Evolutionary conservation across 768 basidiomycete genomes (phyloP).

Genomic region (Xerocomellus intermedius): DNA sequence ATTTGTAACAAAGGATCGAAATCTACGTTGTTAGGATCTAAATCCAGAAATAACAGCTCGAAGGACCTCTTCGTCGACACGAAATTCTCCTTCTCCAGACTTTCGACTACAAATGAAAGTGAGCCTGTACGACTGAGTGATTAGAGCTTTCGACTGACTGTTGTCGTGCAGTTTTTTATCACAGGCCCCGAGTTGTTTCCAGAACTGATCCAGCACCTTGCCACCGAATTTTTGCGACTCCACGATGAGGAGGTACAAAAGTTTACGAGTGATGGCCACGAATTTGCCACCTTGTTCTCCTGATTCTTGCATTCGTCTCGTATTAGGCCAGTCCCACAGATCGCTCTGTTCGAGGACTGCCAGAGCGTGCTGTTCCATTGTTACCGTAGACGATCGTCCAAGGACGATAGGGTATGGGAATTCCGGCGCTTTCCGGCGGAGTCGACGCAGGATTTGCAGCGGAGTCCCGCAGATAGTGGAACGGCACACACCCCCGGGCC

Average conservation of each 20-base stretch:
- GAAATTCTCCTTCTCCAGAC: neutral
- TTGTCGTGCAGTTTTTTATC: neutral
- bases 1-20: neutral
- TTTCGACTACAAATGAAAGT: neutral
- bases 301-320: neutral
- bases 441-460: too few species aligned
- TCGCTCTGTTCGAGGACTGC: neutral
- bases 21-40: neutral
- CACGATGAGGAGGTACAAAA: neutral
- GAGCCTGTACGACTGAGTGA: neutral
- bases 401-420: too few species aligned
- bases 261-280: neutral
- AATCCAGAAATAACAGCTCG: neutral
- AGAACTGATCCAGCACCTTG: neutral
- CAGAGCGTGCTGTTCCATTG: constrained; percentile 1
- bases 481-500: too few species aligned
- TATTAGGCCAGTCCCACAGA: neutral
- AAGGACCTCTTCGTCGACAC: neutral
- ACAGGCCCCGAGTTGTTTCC: neutral
- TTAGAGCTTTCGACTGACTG: neutral
- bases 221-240: constrained; percentile 3
- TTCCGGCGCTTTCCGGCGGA: too few species aligned
- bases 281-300: neutral
- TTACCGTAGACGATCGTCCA: too few species aligned
- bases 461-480: too few species aligned